Evolutionary conservation across 192 early-diverging fungal genomes (phyloP), one percentile per base, ranked within the genome.

Genomic region (Backusella sp.): DNA sequence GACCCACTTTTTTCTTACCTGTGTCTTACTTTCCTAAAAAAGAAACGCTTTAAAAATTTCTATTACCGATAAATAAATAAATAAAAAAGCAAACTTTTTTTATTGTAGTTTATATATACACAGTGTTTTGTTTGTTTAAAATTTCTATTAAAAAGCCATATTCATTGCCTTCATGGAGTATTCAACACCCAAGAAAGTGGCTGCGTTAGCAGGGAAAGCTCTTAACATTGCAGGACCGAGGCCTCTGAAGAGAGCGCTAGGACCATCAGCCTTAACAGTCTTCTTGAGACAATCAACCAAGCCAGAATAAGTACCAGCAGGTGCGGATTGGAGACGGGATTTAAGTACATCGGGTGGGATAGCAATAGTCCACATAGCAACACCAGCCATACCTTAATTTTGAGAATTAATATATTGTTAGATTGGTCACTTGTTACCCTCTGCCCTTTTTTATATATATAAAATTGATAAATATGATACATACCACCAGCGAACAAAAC

Each of bases 341-440:
- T 96, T 96, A 84, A 96, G 86, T 14, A 94, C 93, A 87, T 96
- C 95, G 68, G 94, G 93, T 8, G 95, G 95, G 82, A 95, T 96
- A 39, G 94, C 94, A 85, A 96, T 94, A 66, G 90, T 88, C 98
- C 98, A 99, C 95, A 96, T 99, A 76, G 95, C 94, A 80, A 99
- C 95, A 84, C 96, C 96, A 74, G 98, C 96, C 87, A 97, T 94
- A 81, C 90, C 90, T 91, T 52, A 62, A 62, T 56, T 15, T 23
- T 62, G 9, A 28, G 4, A 28, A 62, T 39, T 62, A 12, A 62
- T 62, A 12, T 23, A n/a, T 28, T 62, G n/a, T 62, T 62, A 28
- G 56, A 62, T 62, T 62, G 56, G 14, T 28, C 26, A 62, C 23
- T 28, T 28, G 56, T 28, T 62, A 62, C 11, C 11, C 56, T 62